Evolutionary conservation across 345 rosid genomes (phyloP).

Genomic region (Citrus inodora): DNA sequence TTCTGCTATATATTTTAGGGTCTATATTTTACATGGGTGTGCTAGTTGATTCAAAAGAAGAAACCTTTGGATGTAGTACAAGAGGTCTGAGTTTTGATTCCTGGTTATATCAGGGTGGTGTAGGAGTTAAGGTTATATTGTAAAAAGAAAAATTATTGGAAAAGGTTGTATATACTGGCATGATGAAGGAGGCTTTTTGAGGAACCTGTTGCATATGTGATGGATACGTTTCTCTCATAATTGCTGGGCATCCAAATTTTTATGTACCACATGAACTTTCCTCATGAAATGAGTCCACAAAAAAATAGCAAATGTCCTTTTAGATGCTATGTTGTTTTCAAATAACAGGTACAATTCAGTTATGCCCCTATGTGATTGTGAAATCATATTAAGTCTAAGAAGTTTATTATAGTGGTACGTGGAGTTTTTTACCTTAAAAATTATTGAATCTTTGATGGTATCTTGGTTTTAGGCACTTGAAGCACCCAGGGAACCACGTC

Average conservation of each 20-base stretch:
- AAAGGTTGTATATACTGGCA: not conserved
- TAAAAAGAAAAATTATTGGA: not conserved
- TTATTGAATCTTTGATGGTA: constrained; percentile 16
- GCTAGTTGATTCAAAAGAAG: not conserved
- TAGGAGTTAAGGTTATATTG: not conserved
- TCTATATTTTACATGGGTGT: not conserved
- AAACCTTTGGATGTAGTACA: not conserved
- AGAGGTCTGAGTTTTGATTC: not conserved
- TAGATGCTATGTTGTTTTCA: not conserved
- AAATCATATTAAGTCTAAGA: not conserved
- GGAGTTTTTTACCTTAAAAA: not conserved
- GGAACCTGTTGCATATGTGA: not conserved
- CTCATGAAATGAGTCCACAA: not conserved
- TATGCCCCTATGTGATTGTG: not conserved
- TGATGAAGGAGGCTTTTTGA: not conserved
- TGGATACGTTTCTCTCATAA: not conserved
- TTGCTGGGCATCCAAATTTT: not conserved
- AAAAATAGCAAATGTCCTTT: not conserved
- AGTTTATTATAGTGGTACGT: not conserved
- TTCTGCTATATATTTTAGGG: not conserved
- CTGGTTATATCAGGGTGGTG: not conserved
- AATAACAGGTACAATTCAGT: not conserved
- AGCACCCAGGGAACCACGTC: constrained; percentile 90
- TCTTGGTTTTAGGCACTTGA: constrained; percentile 64
- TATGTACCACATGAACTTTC: not conserved